phyloP scores from a whole-genome alignment of 108 stramenopile genomes.

The Nitzschia palea region DNA sequence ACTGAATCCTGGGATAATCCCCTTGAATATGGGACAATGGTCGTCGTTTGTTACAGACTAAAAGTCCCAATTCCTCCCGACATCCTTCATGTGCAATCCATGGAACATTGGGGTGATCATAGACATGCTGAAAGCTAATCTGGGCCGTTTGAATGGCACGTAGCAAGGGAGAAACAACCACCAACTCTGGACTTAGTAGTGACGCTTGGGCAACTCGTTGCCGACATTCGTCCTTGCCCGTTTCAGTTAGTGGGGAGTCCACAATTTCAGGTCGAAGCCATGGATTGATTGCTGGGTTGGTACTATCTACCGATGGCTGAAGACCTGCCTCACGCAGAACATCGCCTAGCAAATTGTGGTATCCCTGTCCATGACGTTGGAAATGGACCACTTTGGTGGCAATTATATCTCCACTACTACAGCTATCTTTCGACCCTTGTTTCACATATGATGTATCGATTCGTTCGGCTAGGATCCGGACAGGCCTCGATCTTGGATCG shows the following conservation, averaged over 20 bases:
- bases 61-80: conserved; percentile 61
- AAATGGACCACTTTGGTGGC: conserved; percentile 63
- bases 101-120: conserved; percentile 16
- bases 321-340: conserved; percentile 42
- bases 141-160: conserved; percentile 64
- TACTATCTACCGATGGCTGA: conserved; percentile 36
- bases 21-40: conserved; percentile 36
- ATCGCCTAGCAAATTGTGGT: conserved; percentile 64
- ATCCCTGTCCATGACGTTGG: conserved; percentile 71
- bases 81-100: conserved; percentile 71
- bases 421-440: not conserved
- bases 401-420: not conserved
- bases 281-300: conserved; percentile 53
- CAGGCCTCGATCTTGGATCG: not conserved
- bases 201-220: conserved; percentile 22
- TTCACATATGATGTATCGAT: conserved; percentile 4
- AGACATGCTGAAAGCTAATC: conserved; percentile 42
- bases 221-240: conserved; percentile 45
- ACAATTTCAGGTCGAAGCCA: conserved; percentile 53
- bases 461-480: conserved; percentile 7
- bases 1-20: conserved; percentile 55
- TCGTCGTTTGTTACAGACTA: conserved; percentile 59
- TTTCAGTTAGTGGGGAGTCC: conserved; percentile 59
- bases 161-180: conserved; percentile 56
- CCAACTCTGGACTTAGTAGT: conserved; percentile 38